These are phyloP conservation scores for Epichloe festucae DNA, from an alignment of 2,329 filamentous ascomycete species.

Conservation along the genomic window DNA sequence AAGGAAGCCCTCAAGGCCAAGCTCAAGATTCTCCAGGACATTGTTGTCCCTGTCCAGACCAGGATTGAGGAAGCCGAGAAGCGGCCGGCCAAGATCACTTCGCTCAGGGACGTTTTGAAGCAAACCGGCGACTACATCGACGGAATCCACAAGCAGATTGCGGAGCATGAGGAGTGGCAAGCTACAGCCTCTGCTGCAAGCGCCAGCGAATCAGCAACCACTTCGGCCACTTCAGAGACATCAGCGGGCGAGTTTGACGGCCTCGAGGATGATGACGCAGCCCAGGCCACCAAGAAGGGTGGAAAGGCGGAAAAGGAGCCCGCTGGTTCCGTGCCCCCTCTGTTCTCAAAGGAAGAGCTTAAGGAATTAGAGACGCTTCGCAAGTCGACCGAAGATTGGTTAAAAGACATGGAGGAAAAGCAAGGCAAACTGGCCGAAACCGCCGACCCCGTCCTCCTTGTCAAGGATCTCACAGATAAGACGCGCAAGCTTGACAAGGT, in stretches of 20 bases:
- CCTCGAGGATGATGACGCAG: slow-evolving; percentile 58
- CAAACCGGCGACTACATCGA: slow-evolving; percentile 58
- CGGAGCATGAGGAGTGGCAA: slow-evolving; percentile 50
- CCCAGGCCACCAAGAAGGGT: slow-evolving; percentile 22
- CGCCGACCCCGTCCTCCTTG: slow-evolving; percentile 62
- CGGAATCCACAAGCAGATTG: slow-evolving; percentile 57
- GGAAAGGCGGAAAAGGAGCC: slow-evolving; percentile 33
- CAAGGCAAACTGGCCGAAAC: slow-evolving; percentile 58
- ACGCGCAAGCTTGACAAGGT: slow-evolving; percentile 59
- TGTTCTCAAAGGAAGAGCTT: slow-evolving; percentile 65
- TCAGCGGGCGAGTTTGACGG: slow-evolving; percentile 50
- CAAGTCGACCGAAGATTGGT: slow-evolving; percentile 55
- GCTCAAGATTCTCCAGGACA: slow-evolving; percentile 61
- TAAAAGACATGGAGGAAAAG: slow-evolving; percentile 54
- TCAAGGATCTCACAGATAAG: slow-evolving; percentile 58
- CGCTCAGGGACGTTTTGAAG: slow-evolving; percentile 57
- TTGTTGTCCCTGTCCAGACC: slow-evolving; percentile 65
- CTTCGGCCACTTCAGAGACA: slow-evolving; percentile 34
- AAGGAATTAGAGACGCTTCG: slow-evolving; percentile 48
- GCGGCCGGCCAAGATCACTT: slow-evolving; percentile 56
- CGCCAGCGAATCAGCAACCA: slow-evolving; percentile 32
- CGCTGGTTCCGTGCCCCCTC: slow-evolving; percentile 42
- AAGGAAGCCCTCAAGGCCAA: slow-evolving; percentile 63
- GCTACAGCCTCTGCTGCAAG: slow-evolving; percentile 28
- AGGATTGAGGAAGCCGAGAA: slow-evolving; percentile 59